Evolutionary conservation across 306 rosid genomes (phyloP).

Genomic region (Spatholobus suberectus): DNA sequence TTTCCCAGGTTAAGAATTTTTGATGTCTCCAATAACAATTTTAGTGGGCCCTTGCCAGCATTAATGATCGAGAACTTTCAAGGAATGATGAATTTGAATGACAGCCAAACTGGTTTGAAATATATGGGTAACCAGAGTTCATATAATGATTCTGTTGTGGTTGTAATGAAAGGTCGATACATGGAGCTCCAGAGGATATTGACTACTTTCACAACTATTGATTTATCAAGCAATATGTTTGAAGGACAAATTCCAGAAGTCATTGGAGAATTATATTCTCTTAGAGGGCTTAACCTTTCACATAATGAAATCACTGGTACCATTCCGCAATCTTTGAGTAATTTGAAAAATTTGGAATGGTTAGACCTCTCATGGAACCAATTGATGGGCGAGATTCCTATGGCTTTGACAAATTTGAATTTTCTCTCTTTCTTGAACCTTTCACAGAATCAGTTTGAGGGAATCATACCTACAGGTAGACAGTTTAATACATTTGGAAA

Average conservation of each 20-base stretch:
- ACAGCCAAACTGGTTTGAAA: neutral
- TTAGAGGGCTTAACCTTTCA: constrained; percentile 46
- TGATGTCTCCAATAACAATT: no score
- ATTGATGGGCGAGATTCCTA: no score
- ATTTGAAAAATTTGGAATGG: no score
- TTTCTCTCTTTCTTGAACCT: constrained; percentile 32
- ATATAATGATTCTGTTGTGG: constrained; percentile 11
- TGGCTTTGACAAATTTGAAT: no score
- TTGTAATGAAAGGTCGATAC: constrained; percentile 12
- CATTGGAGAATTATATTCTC: constrained; percentile 38
- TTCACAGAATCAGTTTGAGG: constrained; percentile 41
- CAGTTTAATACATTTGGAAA: constrained; percentile 49
- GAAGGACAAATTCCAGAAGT: constrained; percentile 42
- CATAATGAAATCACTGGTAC: no score
- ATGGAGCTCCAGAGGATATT: neutral
- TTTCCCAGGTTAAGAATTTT: no score
- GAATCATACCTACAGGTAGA: constrained; percentile 45
- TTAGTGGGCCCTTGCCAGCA: no score
- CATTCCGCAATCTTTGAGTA: constrained; percentile 11
- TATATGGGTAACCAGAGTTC: neutral
- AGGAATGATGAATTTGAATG: no score
- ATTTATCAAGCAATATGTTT: no score
- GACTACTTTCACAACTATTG: constrained; percentile 40
- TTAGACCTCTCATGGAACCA: no score
- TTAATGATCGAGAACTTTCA: no score